Evolutionary conservation across 2,329 filamentous ascomycete genomes (phyloP), one percentile per base, ranked within the genome.

Genomic region (Aspergillus texensis): DNA sequence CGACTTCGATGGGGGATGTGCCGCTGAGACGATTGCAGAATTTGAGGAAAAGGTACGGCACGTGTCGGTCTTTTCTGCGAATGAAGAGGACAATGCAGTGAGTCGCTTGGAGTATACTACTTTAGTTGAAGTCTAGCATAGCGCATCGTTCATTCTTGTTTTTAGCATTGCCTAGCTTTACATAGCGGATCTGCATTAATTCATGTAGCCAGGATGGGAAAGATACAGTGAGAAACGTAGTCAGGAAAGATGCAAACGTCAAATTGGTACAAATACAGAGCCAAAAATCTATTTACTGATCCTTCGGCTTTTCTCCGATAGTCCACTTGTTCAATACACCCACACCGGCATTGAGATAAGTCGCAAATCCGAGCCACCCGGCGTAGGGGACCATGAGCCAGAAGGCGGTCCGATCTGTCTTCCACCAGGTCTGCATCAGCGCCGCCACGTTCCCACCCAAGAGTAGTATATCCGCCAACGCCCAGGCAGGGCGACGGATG

Each of bases 311-410:
- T 8, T 39, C 50, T 16, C 67, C 63, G 36, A 76, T 63, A 0
- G 43, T 83, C 90, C 90, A 93, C 56, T 82, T 78, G 75, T 93
- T 93, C 77, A 93, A 75, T 67, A 89, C 82, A 1, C 90, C 89
- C 3, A 88, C 84, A 0, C 88, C 88, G 1, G 86, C 87, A 71
- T 88, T 92, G 58, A 98, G 82, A 75, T 97, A 98, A 0, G 91
- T 93, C 36, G 93, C 94, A 75, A 96, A 97, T 59, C 88, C 83
- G 70, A 97, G 80, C 94, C 94, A 98, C 19, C 83, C 91, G 30
- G 96, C 80, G 75, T 97, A 98, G 0, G 94, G 94, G 28, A 86
- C 85, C 78, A 96, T 84, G 68, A 88, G 83, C 86, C 88, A 94
- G 19, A 88, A 91, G 24, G 92, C 88, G 9, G 88, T 83, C 24